phyloP scores from a whole-genome alignment of 768 basidiomycete species.

The Imleria badia region DNA sequence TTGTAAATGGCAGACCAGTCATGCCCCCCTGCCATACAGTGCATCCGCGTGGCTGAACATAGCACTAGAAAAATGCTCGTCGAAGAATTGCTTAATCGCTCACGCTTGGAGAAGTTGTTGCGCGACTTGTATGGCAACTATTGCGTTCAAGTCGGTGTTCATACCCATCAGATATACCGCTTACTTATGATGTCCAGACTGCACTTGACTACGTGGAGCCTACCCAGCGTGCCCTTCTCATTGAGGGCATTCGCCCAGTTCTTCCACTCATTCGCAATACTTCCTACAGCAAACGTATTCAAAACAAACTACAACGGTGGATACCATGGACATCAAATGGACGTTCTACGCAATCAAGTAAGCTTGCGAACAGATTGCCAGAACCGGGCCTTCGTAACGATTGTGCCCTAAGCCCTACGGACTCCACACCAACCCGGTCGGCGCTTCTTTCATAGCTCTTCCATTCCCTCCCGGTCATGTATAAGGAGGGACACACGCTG shows the following conservation, averaged over 20 bases:
- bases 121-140: conserved; percentile 97
- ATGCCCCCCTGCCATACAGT: conserved; percentile 37
- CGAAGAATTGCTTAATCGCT: conserved; percentile 91
- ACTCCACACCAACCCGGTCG: no score
- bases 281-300: conserved; percentile 98
- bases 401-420: no score
- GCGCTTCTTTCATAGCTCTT: no score
- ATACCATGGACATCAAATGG: no score
- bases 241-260: conserved; percentile 96
- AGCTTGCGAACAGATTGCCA: no score
- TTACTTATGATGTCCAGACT: conserved; percentile 54
- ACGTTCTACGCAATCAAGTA: no score
- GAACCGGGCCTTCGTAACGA: no score
- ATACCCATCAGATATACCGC: background rate
- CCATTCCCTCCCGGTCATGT: no score
- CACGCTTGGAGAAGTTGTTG: conserved; percentile 91
- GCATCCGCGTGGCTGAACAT: conserved; percentile 93
- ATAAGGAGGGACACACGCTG: no score
- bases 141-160: conserved; percentile 72
- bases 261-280: no score
- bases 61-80: conserved; percentile 92
- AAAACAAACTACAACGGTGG: conserved; percentile 94
- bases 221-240: conserved; percentile 85
- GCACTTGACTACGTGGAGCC: conserved; percentile 97
- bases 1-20: background rate